These are phyloP conservation scores for Cladophialophora yegresii DNA, from an alignment of 2,329 filamentous ascomycete species.

Conservation along the genomic window DNA sequence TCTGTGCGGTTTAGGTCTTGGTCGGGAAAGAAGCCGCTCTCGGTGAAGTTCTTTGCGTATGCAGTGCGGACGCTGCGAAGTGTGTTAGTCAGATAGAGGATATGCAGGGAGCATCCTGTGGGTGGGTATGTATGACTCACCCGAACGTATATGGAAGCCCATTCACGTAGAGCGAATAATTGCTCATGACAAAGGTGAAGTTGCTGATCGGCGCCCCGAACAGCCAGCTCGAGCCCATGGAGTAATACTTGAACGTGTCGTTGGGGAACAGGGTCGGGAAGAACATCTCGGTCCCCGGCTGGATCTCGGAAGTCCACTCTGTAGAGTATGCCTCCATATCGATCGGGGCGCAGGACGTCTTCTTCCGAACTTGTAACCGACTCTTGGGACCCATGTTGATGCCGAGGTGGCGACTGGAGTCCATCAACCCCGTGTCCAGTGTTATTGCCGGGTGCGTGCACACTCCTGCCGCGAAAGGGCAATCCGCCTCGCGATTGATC, in stretches of 20 bases:
- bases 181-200: conserved; percentile 18
- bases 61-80: conserved; percentile 1
- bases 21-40: conserved; percentile 23
- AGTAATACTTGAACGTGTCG: conserved; percentile 16
- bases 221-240: conserved; percentile 8
- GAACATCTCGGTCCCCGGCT: conserved; percentile 9
- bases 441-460: conserved; percentile 6
- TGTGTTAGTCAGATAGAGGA: neutral
- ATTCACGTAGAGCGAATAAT: conserved; percentile 4
- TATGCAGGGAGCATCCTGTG: neutral
- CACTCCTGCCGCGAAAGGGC: conserved; percentile 3
- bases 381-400: conserved; percentile 19
- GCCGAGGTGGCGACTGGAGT: conserved; percentile 22
- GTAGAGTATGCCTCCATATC: conserved; percentile 14
- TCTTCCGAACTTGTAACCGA: conserved; percentile 20
- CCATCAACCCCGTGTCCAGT: conserved; percentile 21
- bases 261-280: conserved; percentile 10
- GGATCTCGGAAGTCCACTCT: neutral
- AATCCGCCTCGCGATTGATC: conserved; percentile 7
- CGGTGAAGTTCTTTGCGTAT: conserved; percentile 2
- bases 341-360: conserved; percentile 24
- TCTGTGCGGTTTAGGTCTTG: conserved; percentile 33
- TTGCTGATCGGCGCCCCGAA: conserved; percentile 16
- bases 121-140: neutral
- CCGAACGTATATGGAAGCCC: conserved; percentile 12